These are phyloP conservation scores for Ophidiomyces ophidiicola DNA, from an alignment of 2,329 filamentous ascomycete genomes.

Conservation along the genomic window DNA sequence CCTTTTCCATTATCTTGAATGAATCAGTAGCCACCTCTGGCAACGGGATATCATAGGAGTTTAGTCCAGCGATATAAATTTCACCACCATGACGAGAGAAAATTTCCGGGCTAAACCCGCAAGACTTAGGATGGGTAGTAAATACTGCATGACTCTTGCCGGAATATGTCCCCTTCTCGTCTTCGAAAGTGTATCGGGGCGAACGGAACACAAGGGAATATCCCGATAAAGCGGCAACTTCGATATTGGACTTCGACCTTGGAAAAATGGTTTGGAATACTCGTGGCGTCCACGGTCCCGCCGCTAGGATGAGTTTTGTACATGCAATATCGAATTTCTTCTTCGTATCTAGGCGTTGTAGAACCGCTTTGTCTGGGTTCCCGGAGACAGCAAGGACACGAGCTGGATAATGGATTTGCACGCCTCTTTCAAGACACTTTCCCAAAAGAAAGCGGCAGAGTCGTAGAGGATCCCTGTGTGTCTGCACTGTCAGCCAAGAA, in stretches of 20 bases:
- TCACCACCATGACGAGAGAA: constrained; percentile 56
- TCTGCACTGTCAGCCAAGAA: neutral
- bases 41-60: constrained; percentile 48
- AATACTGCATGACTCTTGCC: constrained; percentile 56
- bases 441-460: constrained; percentile 55
- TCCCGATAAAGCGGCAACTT: constrained; percentile 53
- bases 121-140: constrained; percentile 41
- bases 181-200: constrained; percentile 34
- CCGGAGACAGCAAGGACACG: constrained; percentile 42
- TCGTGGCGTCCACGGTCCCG: constrained; percentile 58
- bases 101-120: constrained; percentile 55
- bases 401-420: constrained; percentile 54
- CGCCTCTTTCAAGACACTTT: constrained; percentile 46
- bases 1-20: constrained; percentile 31
- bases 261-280: constrained; percentile 58
- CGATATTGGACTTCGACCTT: constrained; percentile 39
- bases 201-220: constrained; percentile 58
- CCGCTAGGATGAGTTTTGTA: constrained; percentile 52
- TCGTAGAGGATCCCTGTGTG: constrained; percentile 48
- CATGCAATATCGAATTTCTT: constrained; percentile 41
- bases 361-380: constrained; percentile 44
- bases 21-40: constrained; percentile 40
- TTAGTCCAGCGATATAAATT: constrained; percentile 63
- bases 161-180: constrained; percentile 27
- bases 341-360: constrained; percentile 32